Conservation (phyloP, 75 land plant species). For the Cunninghamia lanceolata region DNA sequence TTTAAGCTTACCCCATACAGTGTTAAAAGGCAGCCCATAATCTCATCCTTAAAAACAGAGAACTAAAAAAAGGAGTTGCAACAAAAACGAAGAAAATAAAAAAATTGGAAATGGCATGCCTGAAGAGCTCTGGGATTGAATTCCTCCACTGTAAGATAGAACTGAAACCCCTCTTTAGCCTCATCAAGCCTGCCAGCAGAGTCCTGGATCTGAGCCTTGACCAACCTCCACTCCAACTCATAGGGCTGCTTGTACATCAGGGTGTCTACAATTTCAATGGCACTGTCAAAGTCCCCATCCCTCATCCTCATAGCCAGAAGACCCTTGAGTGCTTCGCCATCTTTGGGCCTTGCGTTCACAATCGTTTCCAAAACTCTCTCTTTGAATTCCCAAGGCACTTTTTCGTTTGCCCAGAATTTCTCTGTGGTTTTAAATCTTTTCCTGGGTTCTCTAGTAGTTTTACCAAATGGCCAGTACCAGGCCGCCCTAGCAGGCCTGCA, state of each 20-base stretch:
- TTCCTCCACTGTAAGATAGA: conserved; percentile 45
- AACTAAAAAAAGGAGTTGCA: neutral
- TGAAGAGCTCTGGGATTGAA: conserved; percentile 53
- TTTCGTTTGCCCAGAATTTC: neutral
- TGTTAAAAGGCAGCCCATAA: neutral
- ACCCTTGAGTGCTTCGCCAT: conserved; percentile 44
- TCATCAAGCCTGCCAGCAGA: conserved; percentile 36
- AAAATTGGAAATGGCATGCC: conserved; percentile 18
- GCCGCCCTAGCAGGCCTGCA: conserved; percentile 7
- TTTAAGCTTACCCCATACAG: neutral
- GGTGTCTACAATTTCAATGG: conserved; percentile 48
- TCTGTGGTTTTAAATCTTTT: neutral
- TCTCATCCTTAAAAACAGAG: neutral
- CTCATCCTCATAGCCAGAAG: conserved; percentile 44
- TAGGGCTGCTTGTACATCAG: conserved; percentile 46
- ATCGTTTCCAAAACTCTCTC: conserved; percentile 27
- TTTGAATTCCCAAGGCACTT: neutral
- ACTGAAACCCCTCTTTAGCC: conserved; percentile 46
- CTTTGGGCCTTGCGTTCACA: conserved; percentile 28
- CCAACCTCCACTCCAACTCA: conserved; percentile 59
- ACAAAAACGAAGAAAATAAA: neutral
- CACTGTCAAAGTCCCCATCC: conserved; percentile 39
- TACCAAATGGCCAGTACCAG: neutral
- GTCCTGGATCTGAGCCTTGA: conserved; percentile 54
- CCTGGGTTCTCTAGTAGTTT: neutral